Evolutionary conservation across 208 protist species (phyloP).

Genomic region (Acanthamoeba divionensis): DNA sequence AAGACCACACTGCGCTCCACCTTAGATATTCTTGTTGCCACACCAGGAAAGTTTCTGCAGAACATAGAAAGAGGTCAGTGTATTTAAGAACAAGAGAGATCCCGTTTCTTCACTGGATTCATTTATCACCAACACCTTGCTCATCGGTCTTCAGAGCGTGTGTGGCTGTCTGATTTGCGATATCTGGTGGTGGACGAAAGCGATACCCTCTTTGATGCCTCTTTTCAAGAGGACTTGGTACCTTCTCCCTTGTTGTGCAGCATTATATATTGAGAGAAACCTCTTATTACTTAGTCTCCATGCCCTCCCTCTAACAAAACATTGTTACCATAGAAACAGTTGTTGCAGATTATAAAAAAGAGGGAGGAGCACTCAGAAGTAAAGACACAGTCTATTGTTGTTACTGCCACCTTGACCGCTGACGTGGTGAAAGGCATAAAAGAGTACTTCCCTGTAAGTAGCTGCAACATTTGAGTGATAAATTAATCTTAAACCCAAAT

Average conservation of each 20-base stretch:
- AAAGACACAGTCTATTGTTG: slow-evolving; percentile 2
- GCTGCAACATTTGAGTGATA: too few species aligned
- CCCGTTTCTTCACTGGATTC: neutral
- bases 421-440: neutral
- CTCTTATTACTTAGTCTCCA: neutral
- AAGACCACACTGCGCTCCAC: neutral
- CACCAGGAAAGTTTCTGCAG: slow-evolving; percentile 9
- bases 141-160: neutral
- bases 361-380: neutral
- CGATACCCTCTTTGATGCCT: slow-evolving; percentile 16
- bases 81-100: neutral
- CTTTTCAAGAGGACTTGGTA: slow-evolving; percentile 22
- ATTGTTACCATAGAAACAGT: neutral
- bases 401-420: slow-evolving; percentile 12
- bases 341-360: neutral
- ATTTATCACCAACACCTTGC: neutral
- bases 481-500: too few species aligned
- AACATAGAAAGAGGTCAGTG: neutral
- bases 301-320: neutral
- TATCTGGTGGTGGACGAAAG: slow-evolving; percentile 24
- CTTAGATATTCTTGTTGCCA: slow-evolving; percentile 25
- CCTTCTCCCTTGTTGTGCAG: neutral
- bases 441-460: neutral
- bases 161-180: neutral
- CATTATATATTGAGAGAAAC: neutral